phyloP scores from a whole-genome alignment of 148 eudicot species.

The Rhododendron griersonianum region DNA sequence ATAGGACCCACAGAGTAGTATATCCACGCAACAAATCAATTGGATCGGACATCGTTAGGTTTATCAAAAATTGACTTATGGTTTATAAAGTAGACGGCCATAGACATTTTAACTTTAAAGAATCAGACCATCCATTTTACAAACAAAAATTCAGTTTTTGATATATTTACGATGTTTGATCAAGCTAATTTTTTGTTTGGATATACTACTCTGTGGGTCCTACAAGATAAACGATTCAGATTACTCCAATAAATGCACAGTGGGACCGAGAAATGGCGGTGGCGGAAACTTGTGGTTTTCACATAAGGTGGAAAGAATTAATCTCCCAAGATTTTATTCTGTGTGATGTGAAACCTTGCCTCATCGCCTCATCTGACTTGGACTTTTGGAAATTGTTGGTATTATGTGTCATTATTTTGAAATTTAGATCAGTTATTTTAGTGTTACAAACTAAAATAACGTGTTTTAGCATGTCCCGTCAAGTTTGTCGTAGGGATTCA shows the following conservation, averaged over 20 bases:
- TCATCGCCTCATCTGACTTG: background rate
- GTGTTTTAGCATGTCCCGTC: background rate
- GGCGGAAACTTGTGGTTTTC: too few relatives aligned
- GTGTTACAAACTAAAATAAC: background rate
- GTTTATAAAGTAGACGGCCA: too few relatives aligned
- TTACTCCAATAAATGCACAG: too few relatives aligned
- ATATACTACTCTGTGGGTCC: background rate
- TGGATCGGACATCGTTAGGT: too few relatives aligned
- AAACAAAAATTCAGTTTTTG: background rate
- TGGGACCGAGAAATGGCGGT: too few relatives aligned
- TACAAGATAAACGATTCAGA: background rate
- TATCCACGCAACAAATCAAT: too few relatives aligned
- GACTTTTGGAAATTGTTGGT: background rate
- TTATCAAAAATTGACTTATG: too few relatives aligned
- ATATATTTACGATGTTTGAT: background rate
- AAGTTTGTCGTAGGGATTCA: background rate
- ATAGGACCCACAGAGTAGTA: too few relatives aligned
- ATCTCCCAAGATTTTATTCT: background rate
- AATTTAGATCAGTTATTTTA: background rate
- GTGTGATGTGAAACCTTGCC: background rate
- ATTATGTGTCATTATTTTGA: background rate
- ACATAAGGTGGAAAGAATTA: background rate
- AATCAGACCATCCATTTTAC: too few relatives aligned
- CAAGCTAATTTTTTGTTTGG: too few relatives aligned
- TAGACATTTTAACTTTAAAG: too few relatives aligned